Conservation (phyloP, 805 yeast genomes). For the Crinitomyces ghanaensis region DNA sequence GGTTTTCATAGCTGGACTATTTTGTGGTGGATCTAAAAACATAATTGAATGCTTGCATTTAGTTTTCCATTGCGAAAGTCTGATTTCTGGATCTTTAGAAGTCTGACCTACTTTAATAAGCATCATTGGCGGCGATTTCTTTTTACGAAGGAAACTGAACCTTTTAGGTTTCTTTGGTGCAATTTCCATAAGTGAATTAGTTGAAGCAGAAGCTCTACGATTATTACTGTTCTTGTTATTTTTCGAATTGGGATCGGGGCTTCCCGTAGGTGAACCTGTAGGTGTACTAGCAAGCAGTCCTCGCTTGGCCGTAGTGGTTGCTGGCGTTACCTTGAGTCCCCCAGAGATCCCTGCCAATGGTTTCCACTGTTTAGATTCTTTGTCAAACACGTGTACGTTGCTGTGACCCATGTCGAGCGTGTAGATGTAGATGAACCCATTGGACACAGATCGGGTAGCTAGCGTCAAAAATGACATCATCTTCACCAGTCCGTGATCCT, state of each 20-base stretch:
- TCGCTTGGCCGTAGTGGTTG: background rate
- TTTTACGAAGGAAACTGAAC: background rate
- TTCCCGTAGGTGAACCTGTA: background rate
- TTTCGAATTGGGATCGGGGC: background rate
- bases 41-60: constrained; percentile 20
- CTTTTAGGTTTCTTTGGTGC: background rate
- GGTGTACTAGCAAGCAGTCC: background rate
- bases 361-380: constrained; percentile 8
- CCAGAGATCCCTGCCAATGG: constrained; percentile 1
- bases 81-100: constrained; percentile 16
- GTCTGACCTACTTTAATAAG: constrained; percentile 25
- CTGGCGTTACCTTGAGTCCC: background rate
- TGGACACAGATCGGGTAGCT: constrained; percentile 5
- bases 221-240: constrained; percentile 1
- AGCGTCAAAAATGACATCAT: constrained; percentile 4
- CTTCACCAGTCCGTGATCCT: constrained; percentile 3
- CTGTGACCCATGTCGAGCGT: constrained; percentile 14
- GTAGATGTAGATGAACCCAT: constrained; percentile 22
- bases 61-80: constrained; percentile 22
- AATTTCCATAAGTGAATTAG: background rate
- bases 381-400: constrained; percentile 19
- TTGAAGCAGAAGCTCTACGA: background rate
- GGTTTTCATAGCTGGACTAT: constrained; percentile 4
- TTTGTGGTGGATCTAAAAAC: constrained; percentile 12
- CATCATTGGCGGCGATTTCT: constrained; percentile 4